Evolutionary conservation across 2,329 filamentous ascomycete species (phyloP).

Genomic region (Fusarium sp.): DNA sequence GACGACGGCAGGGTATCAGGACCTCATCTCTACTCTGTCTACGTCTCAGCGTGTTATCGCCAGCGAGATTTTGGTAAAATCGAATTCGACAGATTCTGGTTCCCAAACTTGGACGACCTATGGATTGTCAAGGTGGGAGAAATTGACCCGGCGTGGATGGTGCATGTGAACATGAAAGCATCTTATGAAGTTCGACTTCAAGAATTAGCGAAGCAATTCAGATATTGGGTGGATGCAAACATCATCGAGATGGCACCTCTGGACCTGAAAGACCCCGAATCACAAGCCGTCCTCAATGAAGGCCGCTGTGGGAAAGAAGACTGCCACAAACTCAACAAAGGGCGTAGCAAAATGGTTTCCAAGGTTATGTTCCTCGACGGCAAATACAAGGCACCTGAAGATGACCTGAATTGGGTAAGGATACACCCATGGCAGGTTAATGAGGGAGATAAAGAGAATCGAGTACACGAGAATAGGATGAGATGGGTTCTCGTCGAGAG

Average conservation of each 20-base stretch:
- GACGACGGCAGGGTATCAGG: constrained; percentile 54
- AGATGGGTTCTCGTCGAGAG: constrained; percentile 56
- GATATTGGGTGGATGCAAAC: constrained; percentile 56
- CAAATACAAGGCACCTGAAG: constrained; percentile 46
- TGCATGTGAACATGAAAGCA: constrained; percentile 50
- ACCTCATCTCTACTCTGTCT: constrained; percentile 52
- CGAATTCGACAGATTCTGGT: constrained; percentile 55
- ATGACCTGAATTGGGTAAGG: constrained; percentile 50
- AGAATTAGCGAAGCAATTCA: constrained; percentile 54
- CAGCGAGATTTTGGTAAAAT: constrained; percentile 50
- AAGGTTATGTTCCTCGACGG: constrained; percentile 55
- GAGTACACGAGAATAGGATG: constrained; percentile 51
- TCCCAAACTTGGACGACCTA: constrained; percentile 54
- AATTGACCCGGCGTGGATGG: constrained; percentile 54
- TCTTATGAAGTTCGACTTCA: constrained; percentile 49
- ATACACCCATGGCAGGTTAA: constrained; percentile 52
- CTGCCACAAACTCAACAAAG: constrained; percentile 53
- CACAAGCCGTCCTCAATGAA: constrained; percentile 51
- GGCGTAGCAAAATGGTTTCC: constrained; percentile 55
- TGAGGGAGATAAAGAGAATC: constrained; percentile 46
- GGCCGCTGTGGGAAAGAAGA: constrained; percentile 53
- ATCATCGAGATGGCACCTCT: constrained; percentile 55
- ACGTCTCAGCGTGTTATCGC: constrained; percentile 52
- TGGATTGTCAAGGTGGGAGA: constrained; percentile 58
- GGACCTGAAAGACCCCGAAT: constrained; percentile 52